A percentile compares a stretch with the other conserved stretches of the same genome.
Conservation (phyloP, 257 asterid species). For the Solanum habrochaites region DNA sequence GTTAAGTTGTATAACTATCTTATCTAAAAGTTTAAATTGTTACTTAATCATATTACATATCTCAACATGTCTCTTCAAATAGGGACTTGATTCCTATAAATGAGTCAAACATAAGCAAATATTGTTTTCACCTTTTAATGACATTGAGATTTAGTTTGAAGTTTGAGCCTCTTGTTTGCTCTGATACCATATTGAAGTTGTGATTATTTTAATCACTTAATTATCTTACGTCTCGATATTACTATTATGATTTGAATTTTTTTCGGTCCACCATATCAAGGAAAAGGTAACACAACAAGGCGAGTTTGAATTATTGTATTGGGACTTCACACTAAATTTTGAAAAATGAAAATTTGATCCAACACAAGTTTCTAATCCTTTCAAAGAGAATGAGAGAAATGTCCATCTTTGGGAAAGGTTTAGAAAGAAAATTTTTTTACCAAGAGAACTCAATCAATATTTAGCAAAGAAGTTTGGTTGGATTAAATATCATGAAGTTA, state of each 20-base stretch:
- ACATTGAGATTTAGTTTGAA: not conserved
- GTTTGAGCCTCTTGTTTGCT: not conserved
- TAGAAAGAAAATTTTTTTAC: slow-evolving; percentile 38
- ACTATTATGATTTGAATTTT: not conserved
- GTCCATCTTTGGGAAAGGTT: slow-evolving; percentile 76
- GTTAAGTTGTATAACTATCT: not conserved
- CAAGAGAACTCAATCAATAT: slow-evolving; percentile 30
- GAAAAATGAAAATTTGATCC: slow-evolving; percentile 64
- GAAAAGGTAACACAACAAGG: slow-evolving; percentile 53
- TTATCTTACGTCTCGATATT: not conserved
- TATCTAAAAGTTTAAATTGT: not conserved
- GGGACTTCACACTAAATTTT: slow-evolving; percentile 35
- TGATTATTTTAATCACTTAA: not conserved
- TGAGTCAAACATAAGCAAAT: not conserved
- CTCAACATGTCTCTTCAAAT: not conserved
- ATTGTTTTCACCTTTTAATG: not conserved
- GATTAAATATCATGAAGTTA: slow-evolving; percentile 61
- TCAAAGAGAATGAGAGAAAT: slow-evolving; percentile 38
- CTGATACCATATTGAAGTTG: not conserved
- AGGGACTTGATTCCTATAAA: not conserved
- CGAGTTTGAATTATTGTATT: slow-evolving; percentile 35
- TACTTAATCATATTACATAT: not conserved
- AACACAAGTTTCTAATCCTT: slow-evolving; percentile 37
- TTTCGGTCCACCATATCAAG: slow-evolving; percentile 7
- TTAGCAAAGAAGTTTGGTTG: slow-evolving; percentile 42